Percentiles rank a stretch among this genome's conserved stretches.
Conservation (phyloP, 2,329 filamentous ascomycete genomes). For the Ophiosphaerella narmari region DNA sequence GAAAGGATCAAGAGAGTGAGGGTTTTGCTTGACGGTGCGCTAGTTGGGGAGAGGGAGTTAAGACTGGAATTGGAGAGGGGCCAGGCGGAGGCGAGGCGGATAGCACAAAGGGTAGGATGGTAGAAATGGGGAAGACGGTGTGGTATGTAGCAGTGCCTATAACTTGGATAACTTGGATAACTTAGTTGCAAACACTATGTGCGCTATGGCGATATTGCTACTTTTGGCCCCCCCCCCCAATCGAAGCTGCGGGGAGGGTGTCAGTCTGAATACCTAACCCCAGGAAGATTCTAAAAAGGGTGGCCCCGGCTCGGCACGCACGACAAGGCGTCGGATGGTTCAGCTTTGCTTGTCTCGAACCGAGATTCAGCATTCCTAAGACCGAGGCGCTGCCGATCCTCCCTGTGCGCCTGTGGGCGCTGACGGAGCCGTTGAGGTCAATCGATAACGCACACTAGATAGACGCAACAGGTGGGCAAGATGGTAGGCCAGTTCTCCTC, state of each 20-base stretch:
- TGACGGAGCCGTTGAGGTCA: background rate
- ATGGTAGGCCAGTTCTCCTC: no score
- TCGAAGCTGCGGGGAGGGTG: no score
- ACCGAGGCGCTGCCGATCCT: conserved; percentile 7
- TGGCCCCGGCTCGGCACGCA: conserved; percentile 33
- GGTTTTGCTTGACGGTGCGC: conserved; percentile 37
- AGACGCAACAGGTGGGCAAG: no score
- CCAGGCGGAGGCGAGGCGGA: conserved; percentile 32
- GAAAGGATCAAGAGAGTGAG: conserved; percentile 36
- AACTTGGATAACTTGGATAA: no score
- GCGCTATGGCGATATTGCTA: no score
- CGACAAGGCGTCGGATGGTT: conserved; percentile 13
- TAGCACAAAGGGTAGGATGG: conserved; percentile 31
- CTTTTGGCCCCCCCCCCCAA: no score
- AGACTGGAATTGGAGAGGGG: conserved; percentile 40
- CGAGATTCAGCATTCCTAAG: conserved; percentile 22
- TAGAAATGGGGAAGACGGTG: conserved; percentile 3
- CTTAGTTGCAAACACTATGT: background rate
- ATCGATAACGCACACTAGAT: background rate
- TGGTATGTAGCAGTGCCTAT: background rate
- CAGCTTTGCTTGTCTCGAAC: conserved; percentile 13
- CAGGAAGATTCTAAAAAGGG: conserved; percentile 17
- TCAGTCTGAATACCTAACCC: background rate
- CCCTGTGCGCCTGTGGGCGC: background rate
- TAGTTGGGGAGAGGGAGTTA: conserved; percentile 33